Evolutionary conservation across 305 asterid genomes (phyloP), one percentile per base, ranked within the genome.

Genomic region (Stenogyne calaminthoides): DNA sequence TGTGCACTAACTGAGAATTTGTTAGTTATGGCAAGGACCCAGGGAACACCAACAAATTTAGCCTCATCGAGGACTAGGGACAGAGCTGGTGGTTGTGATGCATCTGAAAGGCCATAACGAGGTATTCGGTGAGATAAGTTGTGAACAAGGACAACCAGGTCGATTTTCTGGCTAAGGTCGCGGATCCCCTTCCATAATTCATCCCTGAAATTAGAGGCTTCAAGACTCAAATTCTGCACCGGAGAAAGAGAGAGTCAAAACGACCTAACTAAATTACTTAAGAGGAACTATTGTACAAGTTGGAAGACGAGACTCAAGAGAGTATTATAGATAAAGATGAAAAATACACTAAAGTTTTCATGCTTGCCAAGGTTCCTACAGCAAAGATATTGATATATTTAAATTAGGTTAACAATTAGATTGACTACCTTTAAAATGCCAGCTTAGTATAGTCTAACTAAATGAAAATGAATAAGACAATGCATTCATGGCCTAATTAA

Each of bases 151-250:
- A 95, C 89, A 62, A 95, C 88, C 73, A 95, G 77, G 85, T 95
- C 99, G 1, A 90, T 88, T 83, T 92, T 95, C 87, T 86, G 89
- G 77, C 91, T 89, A 27, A 90, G 93, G 73, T 95, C 97, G 25
- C 97, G 96, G 73, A 92, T 92, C 75, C 99, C 99, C 81, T 80
- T 90, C 98, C 99, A 95, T 22, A 92, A 80, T 74, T 95, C 99
- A 67, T 95, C 93, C 83, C 98, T 90, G 86, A 95, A 95, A 80
- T 79, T 83, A 67, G 98, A 88, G 75, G 91, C 97, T 82, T 92
- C 99, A 82, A 77, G 64, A 71, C 76, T 83, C 86, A 95, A 63
- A 78, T 87, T 87, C 99, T 95, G 96, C 88, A 88, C 52, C 62
- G 37, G 65, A 25, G 71, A 67, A 22, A 74, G 34, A 15, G 25